Base-by-base conservation (phyloP, 176 grass and related monocot species). In the Guadua angustifolia region DNA sequence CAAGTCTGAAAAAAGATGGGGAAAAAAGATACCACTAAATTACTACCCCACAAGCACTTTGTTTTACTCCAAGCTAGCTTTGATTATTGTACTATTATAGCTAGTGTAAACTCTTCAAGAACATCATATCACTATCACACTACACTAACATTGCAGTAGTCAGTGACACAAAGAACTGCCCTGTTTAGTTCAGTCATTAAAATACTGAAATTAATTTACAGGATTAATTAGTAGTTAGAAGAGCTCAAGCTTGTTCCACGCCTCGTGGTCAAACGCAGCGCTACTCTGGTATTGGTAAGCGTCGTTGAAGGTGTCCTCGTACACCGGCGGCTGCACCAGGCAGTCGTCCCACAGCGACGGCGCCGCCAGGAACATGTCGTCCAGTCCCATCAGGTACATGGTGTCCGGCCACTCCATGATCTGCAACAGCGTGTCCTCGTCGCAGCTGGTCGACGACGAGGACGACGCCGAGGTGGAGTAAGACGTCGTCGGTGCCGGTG, bases 211-310 rank as follows among this genome's bases (percentile, higher is more conserved):
- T 46, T 55, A 45, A 45, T 72, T 78, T 52, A 65, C 43, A 49
- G 44, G 73, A 57, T 76, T 65, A 33, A 55, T 61, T 57, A 70
- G 25, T 71, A 66, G 67, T 79, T 78, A 92, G 74, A 92, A 95
- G 61, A 95, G 91, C 69, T 92, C 81, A 25, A 88, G 78, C 61
- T 88, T 87, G 45, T 84, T 94, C 89, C 87, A 92, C 21, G 77
- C 55, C 76, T 92, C 87, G 59, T 89, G 90, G 44, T 92, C 88
- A 76, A 88, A 92, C 45, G 77, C 75, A 2, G 11, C 32, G 73
- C 64, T 74, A 19, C 82, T 71, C 72, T 71, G 75, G 0, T 29
- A 16, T 16, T 79, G 79, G 47, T 86, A 88, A 18, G 86, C 53
- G 18, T 33, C 73, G 17, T 40, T 32, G n/a, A 84, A 90, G 51